These are phyloP conservation scores for Plasmodium falciparum DNA, from an alignment of 169 alveolate genomes.

Conservation along the genomic window DNA sequence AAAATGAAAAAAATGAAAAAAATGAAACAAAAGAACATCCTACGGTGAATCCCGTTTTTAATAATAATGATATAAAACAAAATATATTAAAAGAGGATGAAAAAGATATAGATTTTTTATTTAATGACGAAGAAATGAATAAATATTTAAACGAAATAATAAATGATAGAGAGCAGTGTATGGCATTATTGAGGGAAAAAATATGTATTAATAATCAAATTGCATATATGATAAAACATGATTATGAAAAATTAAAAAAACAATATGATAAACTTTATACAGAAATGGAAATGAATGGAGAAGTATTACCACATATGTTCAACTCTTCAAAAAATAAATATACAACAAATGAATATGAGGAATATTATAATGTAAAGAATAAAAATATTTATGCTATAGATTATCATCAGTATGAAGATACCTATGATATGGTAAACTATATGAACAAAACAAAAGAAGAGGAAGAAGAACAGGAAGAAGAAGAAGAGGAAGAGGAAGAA, in stretches of 20 bases:
- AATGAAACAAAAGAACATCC: background rate
- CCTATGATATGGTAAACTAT: background rate
- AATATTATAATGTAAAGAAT: slow-evolving; percentile 1
- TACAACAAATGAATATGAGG: slow-evolving; percentile 7
- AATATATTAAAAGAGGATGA: background rate
- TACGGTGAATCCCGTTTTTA: background rate
- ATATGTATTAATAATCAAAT: slow-evolving; percentile 84
- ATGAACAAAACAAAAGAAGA: slow-evolving; percentile 31
- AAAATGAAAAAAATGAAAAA: background rate
- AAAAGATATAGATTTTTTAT: background rate
- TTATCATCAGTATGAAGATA: slow-evolving; percentile 20
- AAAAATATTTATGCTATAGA: background rate
- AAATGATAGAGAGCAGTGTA: slow-evolving; percentile 78
- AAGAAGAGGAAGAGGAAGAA: no score
- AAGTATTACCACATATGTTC: slow-evolving; percentile 75
- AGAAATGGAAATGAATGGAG: slow-evolving; percentile 86
- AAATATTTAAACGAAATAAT: slow-evolving; percentile 36
- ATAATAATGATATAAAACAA: no score
- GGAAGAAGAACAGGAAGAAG: slow-evolving; percentile 8
- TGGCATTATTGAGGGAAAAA: slow-evolving; percentile 81
- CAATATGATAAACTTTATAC: slow-evolving; percentile 81
- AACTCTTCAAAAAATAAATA: slow-evolving; percentile 12
- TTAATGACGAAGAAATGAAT: slow-evolving; percentile 28
- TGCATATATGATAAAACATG: slow-evolving; percentile 81
- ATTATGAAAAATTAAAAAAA: slow-evolving; percentile 82